These are phyloP conservation scores for Botrytis pseudocinerea DNA, from an alignment of 2,329 filamentous ascomycete species.

Conservation along the genomic window DNA sequence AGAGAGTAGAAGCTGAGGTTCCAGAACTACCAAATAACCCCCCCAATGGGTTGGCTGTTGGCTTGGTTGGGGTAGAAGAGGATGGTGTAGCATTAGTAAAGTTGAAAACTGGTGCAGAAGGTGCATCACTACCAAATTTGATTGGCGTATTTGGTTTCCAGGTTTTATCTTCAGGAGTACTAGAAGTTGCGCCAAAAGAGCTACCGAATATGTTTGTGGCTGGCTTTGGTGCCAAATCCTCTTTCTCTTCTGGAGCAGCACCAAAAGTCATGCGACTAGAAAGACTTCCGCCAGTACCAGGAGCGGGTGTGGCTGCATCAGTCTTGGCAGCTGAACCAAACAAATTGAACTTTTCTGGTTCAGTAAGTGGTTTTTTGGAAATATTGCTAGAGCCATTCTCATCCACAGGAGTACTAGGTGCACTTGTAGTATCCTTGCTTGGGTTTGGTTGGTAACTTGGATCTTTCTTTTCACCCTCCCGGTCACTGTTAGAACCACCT, in stretches of 20 bases:
- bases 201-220: constrained; percentile 31
- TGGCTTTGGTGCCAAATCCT: constrained; percentile 39
- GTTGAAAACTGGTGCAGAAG: constrained; percentile 28
- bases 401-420: constrained; percentile 30
- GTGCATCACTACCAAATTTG: constrained; percentile 40
- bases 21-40: constrained; percentile 26
- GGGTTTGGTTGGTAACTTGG: constrained; percentile 32
- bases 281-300: constrained; percentile 47
- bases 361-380: constrained; percentile 37
- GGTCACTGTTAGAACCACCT: constrained; percentile 47
- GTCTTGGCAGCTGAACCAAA: constrained; percentile 42
- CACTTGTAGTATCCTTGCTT: constrained; percentile 28
- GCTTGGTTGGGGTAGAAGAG: constrained; percentile 31
- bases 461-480: constrained; percentile 43
- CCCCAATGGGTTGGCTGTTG: constrained; percentile 21
- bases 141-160: constrained; percentile 55
- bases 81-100: constrained; percentile 25
- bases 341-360: constrained; percentile 34
- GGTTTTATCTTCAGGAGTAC: constrained; percentile 46
- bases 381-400: constrained; percentile 36
- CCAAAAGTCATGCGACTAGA: constrained; percentile 58
- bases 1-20: constrained; percentile 24
- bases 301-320: constrained; percentile 42
- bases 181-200: constrained; percentile 31
- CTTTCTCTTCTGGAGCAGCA: constrained; percentile 46